Conservation (phyloP, 768 basidiomycete species). For the Trametes maxima region DNA sequence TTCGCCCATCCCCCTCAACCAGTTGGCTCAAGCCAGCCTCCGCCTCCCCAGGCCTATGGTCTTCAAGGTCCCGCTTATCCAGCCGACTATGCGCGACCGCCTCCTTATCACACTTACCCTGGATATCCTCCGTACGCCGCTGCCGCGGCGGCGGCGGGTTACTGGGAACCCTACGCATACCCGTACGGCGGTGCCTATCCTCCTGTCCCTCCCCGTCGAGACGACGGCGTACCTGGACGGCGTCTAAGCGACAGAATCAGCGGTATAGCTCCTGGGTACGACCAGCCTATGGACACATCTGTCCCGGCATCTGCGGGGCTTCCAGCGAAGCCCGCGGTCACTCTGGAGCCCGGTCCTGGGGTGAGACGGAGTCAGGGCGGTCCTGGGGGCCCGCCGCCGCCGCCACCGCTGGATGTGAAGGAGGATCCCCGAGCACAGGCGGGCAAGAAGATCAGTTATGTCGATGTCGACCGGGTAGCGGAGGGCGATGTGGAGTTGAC, state of each 20-base stretch:
- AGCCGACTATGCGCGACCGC: conserved; percentile 39
- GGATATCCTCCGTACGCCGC: conserved; percentile 40
- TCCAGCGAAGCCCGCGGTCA: conserved; percentile 72
- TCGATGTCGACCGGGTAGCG: conserved; percentile 93
- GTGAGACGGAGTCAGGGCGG: conserved; percentile 43
- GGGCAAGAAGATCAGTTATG: conserved; percentile 89
- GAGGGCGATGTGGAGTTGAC: conserved; percentile 56
- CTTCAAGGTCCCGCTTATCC: conserved; percentile 59
- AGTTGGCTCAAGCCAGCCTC: conserved; percentile 66
- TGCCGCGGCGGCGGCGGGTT: conserved; percentile 24
- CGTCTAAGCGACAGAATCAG: conserved; percentile 81
- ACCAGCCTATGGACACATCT: conserved; percentile 42
- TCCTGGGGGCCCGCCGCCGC: conserved; percentile 61
- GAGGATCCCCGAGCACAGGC: conserved; percentile 92
- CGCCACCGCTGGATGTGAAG: conserved; percentile 86
- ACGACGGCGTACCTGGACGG: conserved; percentile 59
- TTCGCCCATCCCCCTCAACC: conserved; percentile 76
- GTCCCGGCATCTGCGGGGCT: conserved; percentile 69
- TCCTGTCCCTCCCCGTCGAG: conserved; percentile 51
- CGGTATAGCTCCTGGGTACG: conserved; percentile 62
- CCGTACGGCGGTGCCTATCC: conserved; percentile 41
- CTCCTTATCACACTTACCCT: conserved; percentile 49
- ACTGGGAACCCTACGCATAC: conserved; percentile 51
- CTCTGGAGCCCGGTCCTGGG: conserved; percentile 46
- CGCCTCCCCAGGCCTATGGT: conserved; percentile 86